Evolutionary conservation across 2,329 filamentous ascomycete genomes (phyloP), one percentile per base, ranked within the genome.

Genomic region (Penicillium occitanis): DNA sequence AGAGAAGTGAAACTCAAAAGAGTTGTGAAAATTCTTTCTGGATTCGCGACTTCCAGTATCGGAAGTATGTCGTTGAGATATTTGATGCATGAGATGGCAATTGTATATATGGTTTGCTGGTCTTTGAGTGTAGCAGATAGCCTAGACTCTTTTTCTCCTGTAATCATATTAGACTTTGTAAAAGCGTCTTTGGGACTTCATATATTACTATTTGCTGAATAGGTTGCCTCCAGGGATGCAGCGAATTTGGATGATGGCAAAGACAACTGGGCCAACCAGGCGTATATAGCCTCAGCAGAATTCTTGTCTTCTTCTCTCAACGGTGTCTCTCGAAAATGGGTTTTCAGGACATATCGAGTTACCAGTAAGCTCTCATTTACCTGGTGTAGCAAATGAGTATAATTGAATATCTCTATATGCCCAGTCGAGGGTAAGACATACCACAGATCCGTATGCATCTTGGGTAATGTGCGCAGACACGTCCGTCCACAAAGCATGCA

Each of bases 221-320:
- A 70, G 33, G 28, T 55, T 5, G 75, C 74, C 48, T 77, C 75
- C 51, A 73, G 68, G 8, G 50, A 59, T 8, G 69, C 68, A 28
- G 73, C 72, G 67, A 78, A 79, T 33, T 73, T 72, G 5, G 74
- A 65, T 14, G 70, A 74, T 7, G 78, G 78, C 13, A 78, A 68
- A 13, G 77, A 74, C 60, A 69, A 46, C 19, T 61, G 35, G 57
- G 71, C 71, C 33, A 74, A 70, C 78, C 78, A 80, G 11, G 69
- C 66, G 50, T 76, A 75, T 1, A 80, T 53, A 5, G 70, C 68
- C 37, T 72, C 71, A 5, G 71, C 69, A 17, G 72, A 71, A 17
- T 69, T 46, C 14, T 61, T 66, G 37, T 78, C 76, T 7, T 68
- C 61, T 14, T 68, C 64, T 25, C 19, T 25, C 8, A 72, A 69